These are phyloP conservation scores for Primulina eburnea DNA, from an alignment of 257 asterid genomes.

Conservation along the genomic window DNA sequence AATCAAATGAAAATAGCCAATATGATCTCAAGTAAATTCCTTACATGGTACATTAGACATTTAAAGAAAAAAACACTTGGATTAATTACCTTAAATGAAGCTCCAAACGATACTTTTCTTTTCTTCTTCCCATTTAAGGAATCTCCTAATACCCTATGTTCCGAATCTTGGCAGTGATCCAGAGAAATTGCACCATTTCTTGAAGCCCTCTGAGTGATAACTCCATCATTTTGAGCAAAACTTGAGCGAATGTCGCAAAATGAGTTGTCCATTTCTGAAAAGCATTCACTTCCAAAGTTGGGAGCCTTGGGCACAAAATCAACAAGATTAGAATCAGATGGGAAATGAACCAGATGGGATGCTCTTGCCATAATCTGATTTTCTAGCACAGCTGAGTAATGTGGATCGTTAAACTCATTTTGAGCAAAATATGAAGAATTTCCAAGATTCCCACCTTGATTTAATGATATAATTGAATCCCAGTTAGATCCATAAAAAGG, in stretches of 20 bases:
- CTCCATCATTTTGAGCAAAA: constrained; percentile 30
- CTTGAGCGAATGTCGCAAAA: constrained; percentile 41
- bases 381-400: constrained; percentile 37
- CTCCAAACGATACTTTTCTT: constrained; percentile 41
- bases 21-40: not conserved
- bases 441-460: constrained; percentile 47
- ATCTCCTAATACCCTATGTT: constrained; percentile 35
- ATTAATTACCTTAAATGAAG: constrained; percentile 30
- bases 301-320: constrained; percentile 59
- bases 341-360: constrained; percentile 53
- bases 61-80: not conserved
- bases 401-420: constrained; percentile 56
- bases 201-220: constrained; percentile 13
- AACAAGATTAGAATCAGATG: constrained; percentile 46
- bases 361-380: constrained; percentile 40
- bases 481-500: constrained; percentile 59
- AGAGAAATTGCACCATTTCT: constrained; percentile 18
- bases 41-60: not conserved
- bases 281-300: constrained; percentile 56
- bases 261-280: constrained; percentile 52
- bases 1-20: constrained; percentile 10
- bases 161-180: constrained; percentile 41
- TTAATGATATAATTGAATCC: constrained; percentile 62
- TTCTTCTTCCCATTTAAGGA: constrained; percentile 64
- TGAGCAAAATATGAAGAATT: constrained; percentile 47